Evolutionary conservation across 192 early-diverging fungal genomes (phyloP), one percentile per base, ranked within the genome.

Genomic region (Mortierella hygrophila): DNA sequence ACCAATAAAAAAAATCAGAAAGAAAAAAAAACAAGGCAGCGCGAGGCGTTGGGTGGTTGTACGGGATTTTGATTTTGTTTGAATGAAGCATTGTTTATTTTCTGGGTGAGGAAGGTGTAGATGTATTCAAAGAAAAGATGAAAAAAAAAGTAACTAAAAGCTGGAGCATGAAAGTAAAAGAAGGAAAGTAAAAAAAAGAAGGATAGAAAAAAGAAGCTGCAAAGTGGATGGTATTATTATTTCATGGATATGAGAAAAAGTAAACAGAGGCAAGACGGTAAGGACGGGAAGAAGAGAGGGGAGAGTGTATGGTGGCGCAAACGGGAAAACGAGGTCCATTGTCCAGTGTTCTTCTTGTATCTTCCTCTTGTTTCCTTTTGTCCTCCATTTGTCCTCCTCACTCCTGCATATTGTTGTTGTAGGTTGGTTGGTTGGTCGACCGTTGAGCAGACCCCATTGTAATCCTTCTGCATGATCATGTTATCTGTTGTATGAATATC

Each of bases 1-100:
- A 65, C 29, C 60, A 65, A 15, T 65, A 65, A 65, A 57, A 57
- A 57, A 65, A 65, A 65, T 65, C 60, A 65, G 60, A 65, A 65
- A 65, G 60, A 65, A 29, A 65, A 9, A 32, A 32, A 32, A 3
- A 13, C 3, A 29, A 32, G 10, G 1, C 10, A 29, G 6, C 35
- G 13, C 3, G 2, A 32, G 26, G 13, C 23, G 35, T 35, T 35
- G 35, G 35, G 35, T 35, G 35, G 35, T 35, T 35, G 35, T 35
- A 35, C 0, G 35, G 35, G 1, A 35, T 35, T 60, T 13, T 26
- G n/a, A 3, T 23, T 60, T 65, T 65, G 60, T 65, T 65, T 32
- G 60, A 65, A 65, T 35, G 4, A 10, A 60, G 21, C 13, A 13
- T 11, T 63, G 6, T 26, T 32, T 65, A 29, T 65, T 65, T 65